Percentiles rank a stretch among this genome's conserved stretches.
phyloP scores from a whole-genome alignment of 306 rosid genomes.

The Begonia fuchsioides region DNA sequence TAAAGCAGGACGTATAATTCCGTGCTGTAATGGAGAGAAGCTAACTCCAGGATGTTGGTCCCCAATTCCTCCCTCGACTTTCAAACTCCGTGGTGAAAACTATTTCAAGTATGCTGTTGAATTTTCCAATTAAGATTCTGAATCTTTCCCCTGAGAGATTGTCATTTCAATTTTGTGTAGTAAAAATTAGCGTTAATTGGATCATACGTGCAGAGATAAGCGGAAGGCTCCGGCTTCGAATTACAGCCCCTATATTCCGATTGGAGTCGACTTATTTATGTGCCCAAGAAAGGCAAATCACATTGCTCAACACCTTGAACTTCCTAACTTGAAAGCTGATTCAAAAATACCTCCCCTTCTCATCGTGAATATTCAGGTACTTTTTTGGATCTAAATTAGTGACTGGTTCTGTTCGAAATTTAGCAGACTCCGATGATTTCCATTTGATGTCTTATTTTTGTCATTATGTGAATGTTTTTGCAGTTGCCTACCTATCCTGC shows the following conservation, averaged over 20 bases:
- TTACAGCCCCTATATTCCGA: conserved; percentile 63
- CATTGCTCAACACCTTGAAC: conserved; percentile 76
- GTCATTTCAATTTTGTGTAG: background rate
- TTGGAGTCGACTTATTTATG: conserved; percentile 73
- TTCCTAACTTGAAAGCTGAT: conserved; percentile 46
- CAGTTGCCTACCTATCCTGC: conserved; percentile 95
- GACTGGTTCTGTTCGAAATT: too few species aligned
- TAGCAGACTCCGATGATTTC: too few species aligned
- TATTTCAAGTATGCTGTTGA: conserved; percentile 56
- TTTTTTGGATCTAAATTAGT: too few species aligned
- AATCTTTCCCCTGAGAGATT: background rate
- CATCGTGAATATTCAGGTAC: conserved; percentile 90
- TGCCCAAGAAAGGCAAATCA: conserved; percentile 71
- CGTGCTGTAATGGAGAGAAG: conserved; percentile 49
- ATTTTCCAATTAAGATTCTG: background rate
- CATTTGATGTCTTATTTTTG: background rate
- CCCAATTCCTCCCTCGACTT: conserved; percentile 75
- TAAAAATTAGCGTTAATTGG: conserved; percentile 11
- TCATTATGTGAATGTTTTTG: conserved; percentile 5
- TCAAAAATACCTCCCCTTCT: conserved; percentile 64
- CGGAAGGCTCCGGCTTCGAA: conserved; percentile 55
- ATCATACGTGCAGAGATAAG: conserved; percentile 53
- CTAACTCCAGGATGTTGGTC: conserved; percentile 61
- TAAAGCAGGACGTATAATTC: conserved; percentile 49
- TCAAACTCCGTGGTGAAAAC: conserved; percentile 77